Base-by-base conservation (phyloP, 768 basidiomycete species). In the Boletus patriciae region DNA sequence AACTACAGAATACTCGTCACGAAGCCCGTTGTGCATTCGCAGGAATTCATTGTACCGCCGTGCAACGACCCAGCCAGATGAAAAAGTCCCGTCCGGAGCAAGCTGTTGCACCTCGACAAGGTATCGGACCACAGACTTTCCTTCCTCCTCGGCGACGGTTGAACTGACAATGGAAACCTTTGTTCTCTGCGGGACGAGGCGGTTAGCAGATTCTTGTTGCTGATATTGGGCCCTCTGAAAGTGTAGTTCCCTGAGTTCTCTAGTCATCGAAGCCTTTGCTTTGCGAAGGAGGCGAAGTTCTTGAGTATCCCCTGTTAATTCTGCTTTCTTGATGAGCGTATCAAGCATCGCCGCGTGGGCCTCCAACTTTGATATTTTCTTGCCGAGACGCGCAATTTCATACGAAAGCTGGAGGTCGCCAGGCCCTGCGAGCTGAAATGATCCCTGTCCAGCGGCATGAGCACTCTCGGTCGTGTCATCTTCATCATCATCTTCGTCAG, bases 221-320 rank as follows among this genome's bases (percentile, higher is more conserved):
- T 96, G 91, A 68, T 92, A 98, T 66, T 98, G 95, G 12, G 82
- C 80, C 73, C 89, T 93, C 73, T 97, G 95, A 72, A 98, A 97
- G 52, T 81, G 79, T 3, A 94, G 75, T 65, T 93, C 88, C 31
- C 94, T 80, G 40, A 94, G 76, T 66, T 98, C 94, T 54, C 92
- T 78, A 16, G 78, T 83, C 76, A 98, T 83, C 0, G 91, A 84
- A 10, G 87, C 80, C 69, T 89, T 91, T 3, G 94, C 95, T 64
- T 85, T 89, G 57, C 78, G 83, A 46, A 98, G 82, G 43, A 98
- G 80, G 55, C 81, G 82, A 21, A 96, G 80, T 72, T 98, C 95
- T 64, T 89, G 86, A 2, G 83, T 84, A 66, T 92, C 94, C 0
- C 95, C 97, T 5, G 92, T 92, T 38, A 98, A 76, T 67, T 98